Conservation (phyloP, 495 filamentous ascomycete species). For the Pseudevernia furfuracea region DNA sequence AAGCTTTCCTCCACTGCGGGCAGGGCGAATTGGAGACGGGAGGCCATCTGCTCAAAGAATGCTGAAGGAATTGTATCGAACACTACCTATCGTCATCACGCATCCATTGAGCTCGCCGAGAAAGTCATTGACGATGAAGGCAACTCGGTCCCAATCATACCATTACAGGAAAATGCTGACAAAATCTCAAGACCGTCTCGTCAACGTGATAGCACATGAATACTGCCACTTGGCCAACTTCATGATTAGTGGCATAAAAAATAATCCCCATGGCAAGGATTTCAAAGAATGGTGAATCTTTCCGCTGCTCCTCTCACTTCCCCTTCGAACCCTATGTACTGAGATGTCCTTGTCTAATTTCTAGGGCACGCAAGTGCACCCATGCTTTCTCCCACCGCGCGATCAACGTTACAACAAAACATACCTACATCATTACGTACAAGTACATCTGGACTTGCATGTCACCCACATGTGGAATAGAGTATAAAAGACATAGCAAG, state of each 20-base stretch:
- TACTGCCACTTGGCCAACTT: slow-evolving; percentile 91
- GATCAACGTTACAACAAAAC: slow-evolving; percentile 76
- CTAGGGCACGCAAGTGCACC: slow-evolving; percentile 44
- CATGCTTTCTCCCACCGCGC: slow-evolving; percentile 41
- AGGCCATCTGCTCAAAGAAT: slow-evolving; percentile 38
- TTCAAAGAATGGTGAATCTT: slow-evolving; percentile 64
- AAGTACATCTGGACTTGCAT: slow-evolving; percentile 82
- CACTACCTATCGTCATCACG: slow-evolving; percentile 49
- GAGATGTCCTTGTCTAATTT: not conserved
- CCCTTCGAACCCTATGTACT: not conserved
- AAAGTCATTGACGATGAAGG: slow-evolving; percentile 70
- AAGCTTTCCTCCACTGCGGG: slow-evolving; percentile 83
- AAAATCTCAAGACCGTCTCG: slow-evolving; percentile 47
- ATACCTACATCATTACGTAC: slow-evolving; percentile 78
- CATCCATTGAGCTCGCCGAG: slow-evolving; percentile 77
- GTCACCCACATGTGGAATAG: slow-evolving; percentile 46
- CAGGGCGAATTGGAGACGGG: slow-evolving; percentile 70
- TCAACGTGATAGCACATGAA: slow-evolving; percentile 87
- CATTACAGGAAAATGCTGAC: slow-evolving; percentile 8
- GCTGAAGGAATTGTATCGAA: slow-evolving; percentile 20
- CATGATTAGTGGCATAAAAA: slow-evolving; percentile 61
- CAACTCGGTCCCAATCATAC: not conserved
- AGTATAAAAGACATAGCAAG: slow-evolving; percentile 74
- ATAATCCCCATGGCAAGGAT: slow-evolving; percentile 69
- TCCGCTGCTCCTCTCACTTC: not conserved